Percentiles rank a stretch among this genome's conserved stretches.
Evolutionary conservation across 2,329 filamentous ascomycete species (phyloP).

Genomic region (Ophiocordyceps australis): DNA sequence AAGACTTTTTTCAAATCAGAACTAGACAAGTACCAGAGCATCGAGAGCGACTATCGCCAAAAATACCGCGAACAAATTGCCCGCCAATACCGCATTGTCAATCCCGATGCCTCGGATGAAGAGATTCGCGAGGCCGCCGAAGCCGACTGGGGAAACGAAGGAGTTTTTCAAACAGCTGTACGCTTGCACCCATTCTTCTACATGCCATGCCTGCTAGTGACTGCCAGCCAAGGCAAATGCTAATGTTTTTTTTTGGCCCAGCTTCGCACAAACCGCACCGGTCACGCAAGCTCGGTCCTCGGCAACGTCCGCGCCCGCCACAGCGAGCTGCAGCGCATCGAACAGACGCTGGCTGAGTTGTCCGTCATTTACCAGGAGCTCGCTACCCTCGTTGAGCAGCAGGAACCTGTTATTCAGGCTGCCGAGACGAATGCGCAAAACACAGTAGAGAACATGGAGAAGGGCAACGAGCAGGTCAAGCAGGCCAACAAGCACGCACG

Average conservation of each 20-base stretch:
- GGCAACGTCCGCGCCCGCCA: constrained; percentile 67
- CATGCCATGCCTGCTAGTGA: too few relatives aligned
- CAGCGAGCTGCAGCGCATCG: constrained; percentile 68
- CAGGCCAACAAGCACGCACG: constrained; percentile 49
- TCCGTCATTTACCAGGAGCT: constrained; percentile 56
- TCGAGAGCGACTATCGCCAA: constrained; percentile 53
- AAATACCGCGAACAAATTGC: constrained; percentile 63
- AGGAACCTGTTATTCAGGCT: constrained; percentile 44
- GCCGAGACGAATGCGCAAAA: constrained; percentile 48
- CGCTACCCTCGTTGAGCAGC: constrained; percentile 54
- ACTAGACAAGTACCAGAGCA: constrained; percentile 49
- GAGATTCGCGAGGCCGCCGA: constrained; percentile 53
- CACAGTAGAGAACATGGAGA: constrained; percentile 47
- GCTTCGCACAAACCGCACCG: constrained; percentile 59
- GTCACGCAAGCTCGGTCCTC: constrained; percentile 54
- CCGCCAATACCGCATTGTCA: constrained; percentile 66
- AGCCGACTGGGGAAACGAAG: constrained; percentile 58
- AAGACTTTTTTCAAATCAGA: constrained; percentile 57
- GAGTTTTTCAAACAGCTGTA: constrained; percentile 70
- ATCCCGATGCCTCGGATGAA: constrained; percentile 58
- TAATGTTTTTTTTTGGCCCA: too few relatives aligned
- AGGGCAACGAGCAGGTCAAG: constrained; percentile 51
- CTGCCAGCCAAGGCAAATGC: too few relatives aligned
- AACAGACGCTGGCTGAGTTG: constrained; percentile 55
- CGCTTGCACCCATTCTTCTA: too few relatives aligned